Percentiles rank a stretch among this genome's conserved stretches.
These are phyloP conservation scores for Papiliotrema flavescens DNA, from an alignment of 1,284 basidiomycete species.

Conservation along the genomic window DNA sequence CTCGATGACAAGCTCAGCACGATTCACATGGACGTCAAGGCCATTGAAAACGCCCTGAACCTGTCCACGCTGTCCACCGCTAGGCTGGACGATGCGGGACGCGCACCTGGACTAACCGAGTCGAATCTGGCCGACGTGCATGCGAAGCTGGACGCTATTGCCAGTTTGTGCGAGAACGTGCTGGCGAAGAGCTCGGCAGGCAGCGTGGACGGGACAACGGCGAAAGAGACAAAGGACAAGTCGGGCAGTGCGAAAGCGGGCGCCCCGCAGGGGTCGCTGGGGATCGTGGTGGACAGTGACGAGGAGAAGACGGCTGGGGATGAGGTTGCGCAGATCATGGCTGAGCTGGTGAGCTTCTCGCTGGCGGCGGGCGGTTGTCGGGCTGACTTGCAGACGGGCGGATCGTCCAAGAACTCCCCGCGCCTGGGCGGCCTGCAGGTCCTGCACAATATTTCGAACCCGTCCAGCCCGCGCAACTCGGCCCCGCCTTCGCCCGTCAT, in stretches of 20 bases:
- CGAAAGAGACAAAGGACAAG: not conserved
- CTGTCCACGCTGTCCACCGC: slow-evolving; percentile 20
- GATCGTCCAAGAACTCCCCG: slow-evolving; percentile 23
- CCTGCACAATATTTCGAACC: slow-evolving; percentile 22
- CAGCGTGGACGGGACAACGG: not conserved
- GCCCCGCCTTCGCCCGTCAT: not conserved
- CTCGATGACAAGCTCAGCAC: slow-evolving; percentile 24
- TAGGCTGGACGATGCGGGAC: not conserved
- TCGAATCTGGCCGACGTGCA: slow-evolving; percentile 20
- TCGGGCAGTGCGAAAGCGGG: not conserved
- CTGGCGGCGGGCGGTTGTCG: not conserved
- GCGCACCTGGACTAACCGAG: no score
- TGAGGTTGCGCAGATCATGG: slow-evolving; percentile 40
- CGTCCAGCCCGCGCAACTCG: slow-evolving; percentile 8
- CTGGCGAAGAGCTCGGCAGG: slow-evolving; percentile 11
- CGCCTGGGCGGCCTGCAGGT: slow-evolving; percentile 27
- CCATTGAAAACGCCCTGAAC: slow-evolving; percentile 29
- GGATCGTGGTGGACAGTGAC: slow-evolving; percentile 9
- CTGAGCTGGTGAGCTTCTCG: slow-evolving; percentile 23
- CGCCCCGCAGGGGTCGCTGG: not conserved
- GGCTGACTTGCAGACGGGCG: slow-evolving; percentile 19
- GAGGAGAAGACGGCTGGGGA: slow-evolving; percentile 30
- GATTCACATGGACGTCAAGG: slow-evolving; percentile 27
- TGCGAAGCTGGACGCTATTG: slow-evolving; percentile 40
- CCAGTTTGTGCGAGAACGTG: slow-evolving; percentile 33